phyloP scores from a whole-genome alignment of 2,329 filamentous ascomycete genomes.

The Talaromyces rugulosus region DNA sequence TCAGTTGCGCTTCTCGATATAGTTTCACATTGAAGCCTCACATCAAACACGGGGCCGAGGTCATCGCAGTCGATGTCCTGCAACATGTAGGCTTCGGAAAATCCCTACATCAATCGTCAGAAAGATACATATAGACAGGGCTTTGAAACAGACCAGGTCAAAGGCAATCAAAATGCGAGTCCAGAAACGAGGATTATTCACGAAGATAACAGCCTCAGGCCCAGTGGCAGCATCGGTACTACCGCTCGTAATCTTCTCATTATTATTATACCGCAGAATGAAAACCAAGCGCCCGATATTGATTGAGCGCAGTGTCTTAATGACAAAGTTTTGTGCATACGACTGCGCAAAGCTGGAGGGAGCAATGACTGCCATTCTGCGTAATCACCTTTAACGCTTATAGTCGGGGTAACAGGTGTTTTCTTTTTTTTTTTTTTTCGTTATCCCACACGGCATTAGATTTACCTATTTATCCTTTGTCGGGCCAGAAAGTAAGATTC shows the following conservation, averaged over 20 bases:
- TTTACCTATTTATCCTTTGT: background rate
- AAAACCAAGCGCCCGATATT: slow-evolving; percentile 2
- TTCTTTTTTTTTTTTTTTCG: no score
- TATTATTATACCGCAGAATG: slow-evolving; percentile 2
- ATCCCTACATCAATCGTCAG: slow-evolving; percentile 45
- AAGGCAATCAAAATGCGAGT: slow-evolving; percentile 1
- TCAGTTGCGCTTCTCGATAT: background rate
- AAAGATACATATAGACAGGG: background rate
- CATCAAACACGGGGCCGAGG: slow-evolving; percentile 64
- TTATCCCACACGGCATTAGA: background rate
- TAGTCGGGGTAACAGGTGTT: background rate
- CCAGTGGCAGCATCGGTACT: background rate
- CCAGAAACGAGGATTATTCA: slow-evolving; percentile 7
- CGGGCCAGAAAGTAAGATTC: background rate
- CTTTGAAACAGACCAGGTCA: background rate
- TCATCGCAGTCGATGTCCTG: slow-evolving; percentile 65
- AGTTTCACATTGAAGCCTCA: slow-evolving; percentile 22
- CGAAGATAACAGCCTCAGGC: background rate
- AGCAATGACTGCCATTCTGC: background rate
- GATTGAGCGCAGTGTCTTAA: background rate
- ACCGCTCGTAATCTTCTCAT: background rate
- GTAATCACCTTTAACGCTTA: background rate
- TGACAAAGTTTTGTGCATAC: background rate
- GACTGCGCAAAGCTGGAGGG: background rate
- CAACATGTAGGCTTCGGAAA: slow-evolving; percentile 70